Evolutionary conservation across 495 filamentous ascomycete species (phyloP), one percentile per base, ranked within the genome.

Genomic region (Aspergillus bertholletiae): DNA sequence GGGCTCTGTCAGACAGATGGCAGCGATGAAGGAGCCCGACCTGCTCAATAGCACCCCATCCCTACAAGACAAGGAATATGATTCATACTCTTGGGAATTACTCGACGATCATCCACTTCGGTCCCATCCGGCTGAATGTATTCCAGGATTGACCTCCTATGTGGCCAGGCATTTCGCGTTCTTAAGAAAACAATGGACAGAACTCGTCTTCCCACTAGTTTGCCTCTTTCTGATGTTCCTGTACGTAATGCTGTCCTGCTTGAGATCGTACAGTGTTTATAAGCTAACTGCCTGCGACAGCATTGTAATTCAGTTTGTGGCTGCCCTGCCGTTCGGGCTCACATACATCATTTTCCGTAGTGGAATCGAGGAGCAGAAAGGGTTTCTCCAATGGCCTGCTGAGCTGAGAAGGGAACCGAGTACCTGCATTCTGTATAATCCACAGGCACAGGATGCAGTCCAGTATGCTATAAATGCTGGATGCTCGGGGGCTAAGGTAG

Each of bases 401-500:
- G 78, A 85, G 24, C 48, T 46, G 27, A 8, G 13, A 11, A 44
- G 44, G 18, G 40, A 46, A 23, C 35, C 49, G 7, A 76, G 83
- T 52, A 74, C 74, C 6, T 87, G 83, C 46, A 82, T 88, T 61
- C 86, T 84, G 2, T 85, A 89, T 65, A 87, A 89, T 62, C 86
- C 88, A 64, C 86, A 85, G 63, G 85, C 56, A 30, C 81, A 84
- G 26, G 77, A 84, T 26, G 85, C 87, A 0, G 63, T 87, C 7
- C 78, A 71, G 49, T 77, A 77, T 5, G 81, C 81, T 2, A 54
- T 88, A 26, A 68, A 50, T 3, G 60, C 71, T 20, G 75, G 74
- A 15, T 85, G 84, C 62, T 82, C 73, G n/a, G 85, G 88, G 13
- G 76, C 88, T 17, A 88, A 90, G 68, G 87, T 84, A 5, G 88